phyloP scores from a whole-genome alignment of 306 rosid species.

The Pterocarpus macrocarpus region DNA sequence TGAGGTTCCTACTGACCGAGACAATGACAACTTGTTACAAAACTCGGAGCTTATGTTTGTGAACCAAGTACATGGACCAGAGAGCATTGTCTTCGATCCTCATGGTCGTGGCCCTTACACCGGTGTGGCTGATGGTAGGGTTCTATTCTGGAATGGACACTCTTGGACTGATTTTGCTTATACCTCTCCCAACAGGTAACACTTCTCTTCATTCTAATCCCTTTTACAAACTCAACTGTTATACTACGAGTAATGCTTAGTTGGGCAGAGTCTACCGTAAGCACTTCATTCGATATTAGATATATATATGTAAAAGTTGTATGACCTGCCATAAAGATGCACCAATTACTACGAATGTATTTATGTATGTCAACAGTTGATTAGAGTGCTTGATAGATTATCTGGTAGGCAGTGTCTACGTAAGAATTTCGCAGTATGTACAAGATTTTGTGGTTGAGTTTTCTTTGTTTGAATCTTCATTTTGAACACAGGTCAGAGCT shows the following conservation, averaged over 20 bases:
- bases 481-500: slow-evolving; percentile 67
- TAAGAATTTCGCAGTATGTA: neutral
- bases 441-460: neutral
- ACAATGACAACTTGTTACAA: slow-evolving; percentile 70
- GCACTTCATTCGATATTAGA: no score
- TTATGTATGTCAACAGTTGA: no score
- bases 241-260: no score
- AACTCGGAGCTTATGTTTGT: slow-evolving; percentile 76
- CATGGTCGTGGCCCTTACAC: slow-evolving; percentile 94
- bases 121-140: slow-evolving; percentile 91
- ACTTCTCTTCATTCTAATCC: slow-evolving; percentile 9
- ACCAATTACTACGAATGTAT: no score
- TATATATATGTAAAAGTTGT: no score
- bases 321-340: no score
- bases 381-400: neutral
- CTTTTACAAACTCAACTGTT: neutral
- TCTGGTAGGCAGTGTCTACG: neutral
- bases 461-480: slow-evolving; percentile 37
- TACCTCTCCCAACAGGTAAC: slow-evolving; percentile 79
- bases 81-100: slow-evolving; percentile 80
- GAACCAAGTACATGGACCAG: slow-evolving; percentile 89
- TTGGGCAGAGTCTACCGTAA: no score
- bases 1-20: slow-evolving; percentile 62
- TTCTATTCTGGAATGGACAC: slow-evolving; percentile 80
- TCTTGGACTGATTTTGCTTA: slow-evolving; percentile 84